phyloP scores from a whole-genome alignment of 2,329 filamentous ascomycete species.

The Colletotrichum sp. region DNA sequence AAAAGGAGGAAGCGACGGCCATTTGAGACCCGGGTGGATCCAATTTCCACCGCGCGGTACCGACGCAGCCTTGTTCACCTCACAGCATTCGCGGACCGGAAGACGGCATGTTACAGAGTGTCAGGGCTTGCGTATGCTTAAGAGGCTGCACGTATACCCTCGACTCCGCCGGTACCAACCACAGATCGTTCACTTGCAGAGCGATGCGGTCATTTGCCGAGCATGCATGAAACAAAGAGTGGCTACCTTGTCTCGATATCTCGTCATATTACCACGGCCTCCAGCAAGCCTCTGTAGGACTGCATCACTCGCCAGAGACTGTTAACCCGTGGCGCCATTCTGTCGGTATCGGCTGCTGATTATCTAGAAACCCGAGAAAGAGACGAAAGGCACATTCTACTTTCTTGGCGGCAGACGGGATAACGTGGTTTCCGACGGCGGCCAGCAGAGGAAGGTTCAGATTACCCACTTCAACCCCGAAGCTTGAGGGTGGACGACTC shows the following conservation, averaged over 20 bases:
- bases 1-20: slow-evolving; percentile 48
- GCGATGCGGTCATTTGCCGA: background rate
- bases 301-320: background rate
- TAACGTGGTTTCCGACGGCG: background rate
- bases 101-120: background rate
- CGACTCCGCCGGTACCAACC: background rate
- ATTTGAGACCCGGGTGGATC: background rate
- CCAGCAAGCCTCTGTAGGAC: background rate
- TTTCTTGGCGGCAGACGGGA: background rate
- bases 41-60: background rate
- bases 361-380: background rate
- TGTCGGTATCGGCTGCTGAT: background rate
- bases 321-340: background rate
- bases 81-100: background rate
- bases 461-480: background rate
- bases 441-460: background rate
- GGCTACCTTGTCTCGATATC: background rate
- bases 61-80: background rate
- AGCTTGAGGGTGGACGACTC: background rate
- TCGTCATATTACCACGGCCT: background rate
- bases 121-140: background rate
- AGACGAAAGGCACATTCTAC: background rate
- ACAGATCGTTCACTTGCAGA: background rate
- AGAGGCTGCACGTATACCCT: background rate
- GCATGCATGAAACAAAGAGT: background rate